Base-by-base conservation (phyloP, 176 grass and related monocot species). In the Cenchrus americanus region DNA sequence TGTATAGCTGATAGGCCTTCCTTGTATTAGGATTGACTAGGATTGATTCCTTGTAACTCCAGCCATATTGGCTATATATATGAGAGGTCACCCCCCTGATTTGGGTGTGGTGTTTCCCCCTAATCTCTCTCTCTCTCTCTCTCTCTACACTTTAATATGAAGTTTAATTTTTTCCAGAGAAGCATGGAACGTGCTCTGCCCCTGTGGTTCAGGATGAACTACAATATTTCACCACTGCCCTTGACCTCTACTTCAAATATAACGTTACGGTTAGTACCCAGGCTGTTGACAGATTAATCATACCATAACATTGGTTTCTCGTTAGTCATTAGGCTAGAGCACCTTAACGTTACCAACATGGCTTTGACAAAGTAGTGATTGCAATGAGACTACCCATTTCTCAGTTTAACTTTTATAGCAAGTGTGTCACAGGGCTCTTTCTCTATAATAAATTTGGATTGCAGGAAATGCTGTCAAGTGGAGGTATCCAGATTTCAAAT, bases 381-480 rank as follows among this genome's bases (percentile, higher is more conserved):
- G 62, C 21, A 82, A 69, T 7, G 1, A 22, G 21, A 23, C 23
- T 23, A 70, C 10, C 19, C 12, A 1, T n/a, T 0, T 13, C 3
- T 49, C 17, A 75, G 5, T 66, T 64, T 10, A 14, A 19, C 34
- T 75, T 26, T 22, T 57, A 23, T 51, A 32, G 37, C 21, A 55
- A 55, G 10, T 55, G 13, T 55, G 6, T 5, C 37, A 19, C 10
- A 81, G 49, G 54, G 17, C 44, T 70, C 21, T 19, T 64, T 71
- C 42, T n/a, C 23, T 32, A 37, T 37, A 9, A 48, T 69, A 82
- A 63, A 69, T 68, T 75, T 69, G 21, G 17, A 34, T 82, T 86
- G 62, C 70, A 98, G 96, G 92, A 89, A 65, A 95, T 98, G 84
- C 63, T 96, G 68, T 53, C 60, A 7, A 85, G 26, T 60, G 89